Conservation (phyloP, 208 protist genomes). For the Leishmania arabica region DNA sequence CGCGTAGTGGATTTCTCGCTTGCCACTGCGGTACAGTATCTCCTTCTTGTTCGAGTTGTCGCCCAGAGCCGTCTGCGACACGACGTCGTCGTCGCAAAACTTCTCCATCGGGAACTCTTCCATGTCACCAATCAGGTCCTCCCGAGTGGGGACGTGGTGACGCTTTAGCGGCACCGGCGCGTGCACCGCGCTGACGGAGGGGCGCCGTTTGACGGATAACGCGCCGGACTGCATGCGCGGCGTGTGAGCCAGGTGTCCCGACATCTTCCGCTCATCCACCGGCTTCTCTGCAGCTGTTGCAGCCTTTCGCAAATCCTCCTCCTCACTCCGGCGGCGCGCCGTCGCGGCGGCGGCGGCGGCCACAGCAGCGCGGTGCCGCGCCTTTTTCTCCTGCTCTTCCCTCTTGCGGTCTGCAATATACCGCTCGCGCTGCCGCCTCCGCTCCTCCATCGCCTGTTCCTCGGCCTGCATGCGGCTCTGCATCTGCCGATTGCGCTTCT, state of each 20-base stretch:
- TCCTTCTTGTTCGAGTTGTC: conserved; percentile 90
- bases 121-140: conserved; percentile 67
- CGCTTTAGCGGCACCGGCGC: conserved; percentile 35
- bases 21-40: conserved; percentile 87
- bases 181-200: conserved; percentile 13
- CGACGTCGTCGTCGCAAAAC: conserved; percentile 64
- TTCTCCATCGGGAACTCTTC: conserved; percentile 62
- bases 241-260: conserved; percentile 59
- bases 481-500: conserved; percentile 44
- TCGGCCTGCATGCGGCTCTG: conserved; percentile 46
- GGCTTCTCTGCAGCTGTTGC: conserved; percentile 17
- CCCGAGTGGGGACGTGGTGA: conserved; percentile 50
- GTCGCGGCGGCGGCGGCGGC: conserved; percentile 8
- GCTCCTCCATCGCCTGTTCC: conserved; percentile 42
- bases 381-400: conserved; percentile 24
- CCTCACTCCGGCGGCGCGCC: conserved; percentile 19
- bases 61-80: conserved; percentile 71
- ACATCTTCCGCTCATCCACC: conserved; percentile 35
- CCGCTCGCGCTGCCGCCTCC: conserved; percentile 33
- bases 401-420: conserved; percentile 18
- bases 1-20: conserved; percentile 90
- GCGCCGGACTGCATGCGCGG: conserved; percentile 39
- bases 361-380: conserved; percentile 5
- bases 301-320: conserved; percentile 27
- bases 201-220: conserved; percentile 3